A percentile compares a stretch with the other conserved stretches of the same genome.
Conservation (phyloP, 768 basidiomycete genomes). For the Amanita rubescens region DNA sequence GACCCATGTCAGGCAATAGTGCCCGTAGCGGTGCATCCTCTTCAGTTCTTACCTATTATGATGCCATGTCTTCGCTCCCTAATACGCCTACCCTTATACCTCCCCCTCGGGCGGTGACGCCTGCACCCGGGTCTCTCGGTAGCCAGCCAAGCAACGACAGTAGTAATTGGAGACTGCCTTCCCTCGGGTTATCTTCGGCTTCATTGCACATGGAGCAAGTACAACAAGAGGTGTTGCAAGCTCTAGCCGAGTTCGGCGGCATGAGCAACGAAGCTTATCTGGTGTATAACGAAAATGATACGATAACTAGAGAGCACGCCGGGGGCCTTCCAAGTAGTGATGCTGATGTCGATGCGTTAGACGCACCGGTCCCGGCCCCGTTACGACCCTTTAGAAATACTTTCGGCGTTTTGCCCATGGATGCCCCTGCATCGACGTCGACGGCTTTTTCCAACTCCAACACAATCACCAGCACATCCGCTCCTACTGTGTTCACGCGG, state of each 20-base stretch:
- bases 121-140: constrained; percentile 20
- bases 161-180: constrained; percentile 14
- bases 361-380: constrained; percentile 45
- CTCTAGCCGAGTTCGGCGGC: constrained; percentile 4
- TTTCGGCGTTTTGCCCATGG: neutral
- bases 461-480: neutral
- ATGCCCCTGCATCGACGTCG: constrained; percentile 4
- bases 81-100: constrained; percentile 32
- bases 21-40: constrained; percentile 39
- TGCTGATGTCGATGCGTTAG: constrained; percentile 21
- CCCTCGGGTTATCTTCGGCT: neutral
- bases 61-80: constrained; percentile 48
- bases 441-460: neutral
- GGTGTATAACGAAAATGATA: constrained; percentile 5
- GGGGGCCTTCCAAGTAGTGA: neutral
- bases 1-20: constrained; percentile 56
- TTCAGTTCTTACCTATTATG: constrained; percentile 53
- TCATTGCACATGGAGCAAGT: neutral
- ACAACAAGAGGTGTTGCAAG: neutral
- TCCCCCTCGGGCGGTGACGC: constrained; percentile 41
- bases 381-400: constrained; percentile 21
- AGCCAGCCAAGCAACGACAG: constrained; percentile 13
- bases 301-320: constrained; percentile 4
- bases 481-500: constrained; percentile 1
- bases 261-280: neutral